phyloP scores from a whole-genome alignment of 345 rosid species.

The Cardiospermum halicacabum region DNA sequence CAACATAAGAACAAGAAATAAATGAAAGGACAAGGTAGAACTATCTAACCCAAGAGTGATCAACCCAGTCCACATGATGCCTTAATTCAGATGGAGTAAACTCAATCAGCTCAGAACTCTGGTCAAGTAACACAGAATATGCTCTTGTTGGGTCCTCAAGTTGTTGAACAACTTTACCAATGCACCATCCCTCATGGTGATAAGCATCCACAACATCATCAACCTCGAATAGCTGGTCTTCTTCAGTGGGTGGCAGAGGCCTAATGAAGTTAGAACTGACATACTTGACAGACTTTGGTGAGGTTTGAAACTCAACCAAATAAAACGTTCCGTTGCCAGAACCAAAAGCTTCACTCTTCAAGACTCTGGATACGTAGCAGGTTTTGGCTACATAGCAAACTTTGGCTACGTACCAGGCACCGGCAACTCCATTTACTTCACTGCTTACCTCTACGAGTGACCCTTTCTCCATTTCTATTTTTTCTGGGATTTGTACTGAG shows the following conservation, averaged over 20 bases:
- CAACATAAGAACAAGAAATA: no score
- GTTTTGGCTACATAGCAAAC: background rate
- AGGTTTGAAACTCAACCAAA: slow-evolving; percentile 6
- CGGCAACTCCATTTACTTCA: background rate
- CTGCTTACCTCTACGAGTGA: slow-evolving; percentile 12
- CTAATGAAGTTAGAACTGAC: slow-evolving; percentile 5
- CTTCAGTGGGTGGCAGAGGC: background rate
- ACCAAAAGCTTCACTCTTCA: background rate
- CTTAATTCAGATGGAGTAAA: slow-evolving; percentile 15
- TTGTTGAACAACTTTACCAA: slow-evolving; percentile 14
- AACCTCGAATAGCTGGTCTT: slow-evolving; percentile 6
- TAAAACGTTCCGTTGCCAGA: background rate
- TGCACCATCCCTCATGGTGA: slow-evolving; percentile 27
- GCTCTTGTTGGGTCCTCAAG: background rate
- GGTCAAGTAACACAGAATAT: slow-evolving; percentile 11
- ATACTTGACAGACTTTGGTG: background rate
- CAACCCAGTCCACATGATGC: slow-evolving; percentile 18
- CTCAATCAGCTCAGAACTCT: slow-evolving; percentile 16
- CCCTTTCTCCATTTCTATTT: no score
- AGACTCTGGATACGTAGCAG: background rate
- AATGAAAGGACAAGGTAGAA: no score
- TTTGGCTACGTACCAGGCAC: slow-evolving; percentile 1
- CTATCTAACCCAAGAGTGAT: slow-evolving; percentile 18
- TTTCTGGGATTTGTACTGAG: no score
- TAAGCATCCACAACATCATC: slow-evolving; percentile 21